A percentile compares a stretch with the other conserved stretches of the same genome.
Evolutionary conservation across 345 rosid species (phyloP).

Genomic region (Moricandia arvensis): DNA sequence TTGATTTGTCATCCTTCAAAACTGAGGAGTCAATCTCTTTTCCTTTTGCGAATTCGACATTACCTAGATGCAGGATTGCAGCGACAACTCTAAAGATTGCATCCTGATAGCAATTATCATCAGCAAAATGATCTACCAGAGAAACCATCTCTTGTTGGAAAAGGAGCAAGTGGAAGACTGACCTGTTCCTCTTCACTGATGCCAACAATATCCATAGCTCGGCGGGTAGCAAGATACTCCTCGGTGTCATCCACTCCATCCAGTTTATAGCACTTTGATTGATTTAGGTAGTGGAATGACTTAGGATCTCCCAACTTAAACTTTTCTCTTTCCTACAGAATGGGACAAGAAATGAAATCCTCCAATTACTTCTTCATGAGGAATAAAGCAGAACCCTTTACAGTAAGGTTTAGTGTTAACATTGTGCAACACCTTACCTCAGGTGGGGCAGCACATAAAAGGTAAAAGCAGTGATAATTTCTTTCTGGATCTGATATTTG

Average conservation of each 20-base stretch:
- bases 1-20: constrained; percentile 85
- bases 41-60: constrained; percentile 89
- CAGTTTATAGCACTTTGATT: constrained; percentile 73
- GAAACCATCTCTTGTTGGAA: constrained; percentile 22
- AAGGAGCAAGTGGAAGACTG: constrained; percentile 28
- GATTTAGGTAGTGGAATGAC: constrained; percentile 86
- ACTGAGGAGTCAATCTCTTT: constrained; percentile 88
- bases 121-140: constrained; percentile 22
- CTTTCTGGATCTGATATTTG: constrained; percentile 98
- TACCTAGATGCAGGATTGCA: constrained; percentile 93
- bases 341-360: constrained; percentile 18
- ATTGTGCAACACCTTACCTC: constrained; percentile 57
- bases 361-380: constrained; percentile 7
- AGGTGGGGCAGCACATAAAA: constrained; percentile 91
- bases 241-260: constrained; percentile 87
- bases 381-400: constrained; percentile 16
- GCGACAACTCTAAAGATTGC: constrained; percentile 96
- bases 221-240: constrained; percentile 93
- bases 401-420: constrained; percentile 9
- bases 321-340: constrained; percentile 73
- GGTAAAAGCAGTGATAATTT: constrained; percentile 96
- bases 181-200: constrained; percentile 98
- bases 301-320: constrained; percentile 70
- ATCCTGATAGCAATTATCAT: constrained; percentile 57
- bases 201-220: constrained; percentile 99